phyloP scores from a whole-genome alignment of 1,139 yeast species.

The Yarrowia galli region DNA sequence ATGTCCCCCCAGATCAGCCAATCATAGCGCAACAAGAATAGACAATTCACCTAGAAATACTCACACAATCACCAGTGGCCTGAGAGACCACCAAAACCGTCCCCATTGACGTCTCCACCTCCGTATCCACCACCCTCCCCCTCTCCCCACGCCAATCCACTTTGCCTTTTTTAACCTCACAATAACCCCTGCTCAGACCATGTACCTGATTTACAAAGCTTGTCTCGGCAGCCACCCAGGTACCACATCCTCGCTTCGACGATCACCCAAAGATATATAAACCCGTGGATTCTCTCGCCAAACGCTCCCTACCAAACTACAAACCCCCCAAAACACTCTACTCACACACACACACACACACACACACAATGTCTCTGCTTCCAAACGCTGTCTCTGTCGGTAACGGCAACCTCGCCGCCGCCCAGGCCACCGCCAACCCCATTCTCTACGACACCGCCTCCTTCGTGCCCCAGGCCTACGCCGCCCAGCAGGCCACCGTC shows the following conservation, averaged over 20 bases:
- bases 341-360: constrained; percentile 21
- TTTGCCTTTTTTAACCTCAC: constrained; percentile 18
- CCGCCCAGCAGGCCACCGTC: constrained; percentile 31
- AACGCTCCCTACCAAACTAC: neutral
- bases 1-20: no score
- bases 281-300: neutral
- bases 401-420: constrained; percentile 29
- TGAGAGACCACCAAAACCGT: no score
- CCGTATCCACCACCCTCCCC: neutral
- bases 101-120: no score
- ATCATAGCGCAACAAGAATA: no score
- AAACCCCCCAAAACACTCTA: constrained; percentile 4
- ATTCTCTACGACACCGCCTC: constrained; percentile 22
- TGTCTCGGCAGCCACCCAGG: constrained; percentile 14
- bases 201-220: constrained; percentile 37
- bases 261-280: constrained; percentile 2
- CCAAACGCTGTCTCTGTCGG: constrained; percentile 37
- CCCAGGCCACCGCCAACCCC: constrained; percentile 36
- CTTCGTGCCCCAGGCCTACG: constrained; percentile 29
- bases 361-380: constrained; percentile 32
- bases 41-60: no score
- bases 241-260: no score
- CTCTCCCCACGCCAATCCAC: neutral
- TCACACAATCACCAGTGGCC: no score
- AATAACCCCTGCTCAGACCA: constrained; percentile 15